Conservation (phyloP, 2,329 filamentous ascomycete species). For the Corinectria fuckeliana region DNA sequence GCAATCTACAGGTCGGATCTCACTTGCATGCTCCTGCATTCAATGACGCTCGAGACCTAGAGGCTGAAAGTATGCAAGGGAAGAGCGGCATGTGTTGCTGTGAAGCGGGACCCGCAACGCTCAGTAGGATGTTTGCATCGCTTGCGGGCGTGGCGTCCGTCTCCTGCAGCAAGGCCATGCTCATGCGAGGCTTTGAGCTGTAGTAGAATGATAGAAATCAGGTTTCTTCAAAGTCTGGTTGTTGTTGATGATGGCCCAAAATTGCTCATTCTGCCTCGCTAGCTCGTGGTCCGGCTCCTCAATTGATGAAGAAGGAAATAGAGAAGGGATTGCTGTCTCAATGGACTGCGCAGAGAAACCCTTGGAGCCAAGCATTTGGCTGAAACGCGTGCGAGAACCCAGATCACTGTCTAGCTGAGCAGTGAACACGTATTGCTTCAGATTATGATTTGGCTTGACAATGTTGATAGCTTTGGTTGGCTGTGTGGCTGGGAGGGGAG, state of each 20-base stretch:
- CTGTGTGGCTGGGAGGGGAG: conserved; percentile 56
- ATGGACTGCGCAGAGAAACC: conserved; percentile 57
- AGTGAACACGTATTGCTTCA: conserved; percentile 69
- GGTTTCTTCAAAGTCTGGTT: conserved; percentile 42
- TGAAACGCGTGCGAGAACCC: conserved; percentile 50
- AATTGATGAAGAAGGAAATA: conserved; percentile 42
- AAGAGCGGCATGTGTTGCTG: conserved; percentile 19
- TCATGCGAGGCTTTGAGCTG: conserved; percentile 19
- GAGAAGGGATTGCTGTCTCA: conserved; percentile 56
- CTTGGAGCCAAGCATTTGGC: conserved; percentile 51
- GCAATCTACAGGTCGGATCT: conserved; percentile 23
- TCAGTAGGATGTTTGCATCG: conserved; percentile 18
- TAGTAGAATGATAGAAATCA: conserved; percentile 14
- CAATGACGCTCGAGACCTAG: conserved; percentile 24
- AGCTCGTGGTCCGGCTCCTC: conserved; percentile 28
- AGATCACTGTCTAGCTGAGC: conserved; percentile 63
- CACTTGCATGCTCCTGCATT: conserved; percentile 18
- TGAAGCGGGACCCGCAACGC: conserved; percentile 19
- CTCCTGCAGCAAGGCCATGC: conserved; percentile 13
- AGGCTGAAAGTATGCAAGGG: conserved; percentile 26
- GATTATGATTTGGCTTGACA: conserved; percentile 79
- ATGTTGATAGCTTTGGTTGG: conserved; percentile 64
- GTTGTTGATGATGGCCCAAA: conserved; percentile 54
- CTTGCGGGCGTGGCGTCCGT: conserved; percentile 5
- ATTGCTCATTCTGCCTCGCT: conserved; percentile 50